Evolutionary conservation across 2,329 filamentous ascomycete genomes (phyloP), one percentile per base, ranked within the genome.

Genomic region (Fusarium nygamai): DNA sequence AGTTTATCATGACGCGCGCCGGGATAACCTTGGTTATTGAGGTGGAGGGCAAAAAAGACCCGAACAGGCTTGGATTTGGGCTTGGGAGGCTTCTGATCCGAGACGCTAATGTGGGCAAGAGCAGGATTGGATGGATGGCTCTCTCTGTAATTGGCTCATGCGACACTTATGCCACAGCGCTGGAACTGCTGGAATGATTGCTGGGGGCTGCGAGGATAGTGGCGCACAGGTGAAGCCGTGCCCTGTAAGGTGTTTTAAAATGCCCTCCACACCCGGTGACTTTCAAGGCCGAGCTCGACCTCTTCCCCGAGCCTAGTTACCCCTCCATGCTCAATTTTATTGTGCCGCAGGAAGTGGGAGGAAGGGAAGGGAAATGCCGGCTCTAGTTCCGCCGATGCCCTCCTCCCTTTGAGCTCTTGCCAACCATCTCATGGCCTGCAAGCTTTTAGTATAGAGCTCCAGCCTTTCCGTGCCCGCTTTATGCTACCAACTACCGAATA

Each of bases 1-100:
- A 78, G 71, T 76, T 77, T 73, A 68, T 75, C 74, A 78, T 78
- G 77, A 78, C 77, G 77, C 72, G 74, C 76, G 67, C 76, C 61
- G 74, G 76, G 74, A 74, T 76, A 75, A 75, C 76, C 74, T 77
- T 77, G 75, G 75, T 43, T 75, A 61, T 76, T 61, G 59, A 64
- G 60, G 50, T 59, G 60, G 60, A 63, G 54, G 57, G 71, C 51
- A 60, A 75, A 75, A 65, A 75, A 69, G 61, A 66, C 62, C 62
- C 53, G 58, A 69, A 61, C 50, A 57, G 58, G 67, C 59, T 69
- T 69, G 65, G 58, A 64, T 36, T 62, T 57, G 61, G 71, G 58
- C 58, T 64, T 74, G 51, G 67, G 51, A 64, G 51, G 63, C 73
- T 69, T 66, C 61, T 71, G 67, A 63, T 64, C 69, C 62, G 72